Base-by-base conservation (phyloP, 2,329 filamentous ascomycete genomes). In the Aspergillus sp. region DNA sequence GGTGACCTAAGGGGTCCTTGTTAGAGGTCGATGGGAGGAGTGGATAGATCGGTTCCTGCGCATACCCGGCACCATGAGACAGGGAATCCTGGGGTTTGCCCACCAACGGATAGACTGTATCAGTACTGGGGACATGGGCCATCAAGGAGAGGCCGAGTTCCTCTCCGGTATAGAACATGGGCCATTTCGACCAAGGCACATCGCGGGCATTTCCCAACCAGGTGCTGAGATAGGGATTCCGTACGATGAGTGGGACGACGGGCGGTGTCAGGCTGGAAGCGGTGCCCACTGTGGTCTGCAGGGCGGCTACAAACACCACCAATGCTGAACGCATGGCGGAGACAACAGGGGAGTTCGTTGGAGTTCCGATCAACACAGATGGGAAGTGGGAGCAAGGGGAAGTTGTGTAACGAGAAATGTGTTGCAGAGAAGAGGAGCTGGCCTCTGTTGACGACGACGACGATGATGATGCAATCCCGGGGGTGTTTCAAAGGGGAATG, bases 111-210 rank as follows among this genome's bases (percentile, higher is more conserved):
- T 84, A 88, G 4, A 86, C 81, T 23, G 76, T 76, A 47, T 77
- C 77, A n/a, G 81, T 77, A 31, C 81, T 78, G 2, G 85, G 82
- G 11, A 87, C 74, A 20, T 82, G 80, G 36, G 84, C 85, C 54
- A 88, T 76, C 46, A 88, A 71, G 5, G 82, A 80, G 58, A 88
- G 80, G 41, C 86, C 86, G 51, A 88, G 71, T 74, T 87, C 80
- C 63, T 85, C 78, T 31, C 88, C 88, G 5, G 87, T 89, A 79
- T 86, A 92, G 70, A 92, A 91, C 70, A 93, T 93, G 20, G 91
- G 91, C 91, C 91, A 96, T 72, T 84, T 82, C 49, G 84, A 81
- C 90, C 90, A 95, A 2, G 91, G 91, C 43, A 80, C 80, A 51
- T 87, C 81, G 60, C 91, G 81, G 38, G 89, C 88, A 90, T 76